Evolutionary conservation across 2,329 filamentous ascomycete genomes (phyloP).

Genomic region (Fonsecaea pedrosoi): DNA sequence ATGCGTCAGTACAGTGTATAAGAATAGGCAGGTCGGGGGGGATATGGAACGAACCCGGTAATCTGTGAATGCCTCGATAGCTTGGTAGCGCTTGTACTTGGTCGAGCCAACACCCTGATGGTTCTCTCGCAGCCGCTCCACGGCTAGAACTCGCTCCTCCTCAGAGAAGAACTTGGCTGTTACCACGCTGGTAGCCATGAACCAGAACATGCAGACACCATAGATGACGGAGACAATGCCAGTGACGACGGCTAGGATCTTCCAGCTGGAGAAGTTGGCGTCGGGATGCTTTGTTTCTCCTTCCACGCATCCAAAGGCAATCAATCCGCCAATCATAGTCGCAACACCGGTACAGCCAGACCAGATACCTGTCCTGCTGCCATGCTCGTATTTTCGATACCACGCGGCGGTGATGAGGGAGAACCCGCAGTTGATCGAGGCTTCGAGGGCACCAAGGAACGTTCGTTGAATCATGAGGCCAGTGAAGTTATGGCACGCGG

Average conservation of each 20-base stretch:
- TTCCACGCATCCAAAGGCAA: constrained; percentile 13
- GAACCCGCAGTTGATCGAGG: constrained; percentile 20
- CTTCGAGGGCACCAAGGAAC: constrained; percentile 10
- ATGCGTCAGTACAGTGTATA: constrained; percentile 5
- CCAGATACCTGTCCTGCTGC: constrained; percentile 16
- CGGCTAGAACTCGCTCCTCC: constrained; percentile 10
- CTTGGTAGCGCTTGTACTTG: constrained; percentile 20
- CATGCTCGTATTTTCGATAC: constrained; percentile 17
- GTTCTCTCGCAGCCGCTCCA: constrained; percentile 18
- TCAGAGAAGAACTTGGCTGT: constrained; percentile 15
- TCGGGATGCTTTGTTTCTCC: constrained; percentile 11
- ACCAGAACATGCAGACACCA: constrained; percentile 9
- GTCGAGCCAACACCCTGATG: constrained; percentile 18
- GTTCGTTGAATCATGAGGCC: constrained; percentile 18
- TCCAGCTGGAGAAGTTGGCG: constrained; percentile 18
- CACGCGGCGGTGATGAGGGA: constrained; percentile 13
- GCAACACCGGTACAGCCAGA: constrained; percentile 17
- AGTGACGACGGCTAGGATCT: constrained; percentile 12
- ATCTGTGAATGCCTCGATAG: constrained; percentile 11
- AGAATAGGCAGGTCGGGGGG: neutral
- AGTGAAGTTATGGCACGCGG: constrained; percentile 13
- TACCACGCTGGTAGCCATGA: constrained; percentile 17
- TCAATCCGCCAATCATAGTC: constrained; percentile 18
- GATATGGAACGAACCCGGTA: constrained; percentile 8
- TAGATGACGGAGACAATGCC: constrained; percentile 13